A percentile compares a stretch with the other conserved stretches of the same genome.
Evolutionary conservation across 2,329 filamentous ascomycete species (phyloP).

Genomic region (Fusarium metavorans): DNA sequence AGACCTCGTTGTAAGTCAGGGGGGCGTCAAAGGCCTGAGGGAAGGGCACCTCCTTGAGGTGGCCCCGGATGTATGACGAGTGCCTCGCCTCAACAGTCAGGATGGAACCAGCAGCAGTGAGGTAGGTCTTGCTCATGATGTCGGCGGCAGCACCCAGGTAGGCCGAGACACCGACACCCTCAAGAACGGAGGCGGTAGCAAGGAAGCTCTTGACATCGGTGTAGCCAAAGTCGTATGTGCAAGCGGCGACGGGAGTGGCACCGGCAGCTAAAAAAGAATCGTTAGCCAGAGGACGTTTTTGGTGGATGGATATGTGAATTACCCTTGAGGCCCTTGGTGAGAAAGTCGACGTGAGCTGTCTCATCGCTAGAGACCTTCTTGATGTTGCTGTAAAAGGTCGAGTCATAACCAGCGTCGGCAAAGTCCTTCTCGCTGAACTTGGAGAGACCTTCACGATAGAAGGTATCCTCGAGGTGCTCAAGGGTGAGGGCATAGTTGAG

Average conservation of each 20-base stretch:
- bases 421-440: conserved; percentile 69
- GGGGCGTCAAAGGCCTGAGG: conserved; percentile 71
- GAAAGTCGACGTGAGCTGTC: conserved; percentile 34
- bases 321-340: conserved; percentile 37
- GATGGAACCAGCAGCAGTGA: conserved; percentile 72
- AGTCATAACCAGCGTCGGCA: conserved; percentile 61
- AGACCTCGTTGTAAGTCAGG: conserved; percentile 69
- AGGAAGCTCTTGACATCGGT: conserved; percentile 70
- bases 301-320: not conserved
- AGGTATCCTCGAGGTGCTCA: conserved; percentile 70
- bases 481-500: conserved; percentile 63
- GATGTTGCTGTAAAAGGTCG: conserved; percentile 68
- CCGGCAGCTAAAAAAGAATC: conserved; percentile 50
- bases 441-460: conserved; percentile 70
- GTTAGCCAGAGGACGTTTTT: not conserved
- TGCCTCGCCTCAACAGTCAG: conserved; percentile 73
- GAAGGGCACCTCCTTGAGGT: conserved; percentile 63
- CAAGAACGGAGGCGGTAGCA: conserved; percentile 71
- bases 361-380: conserved; percentile 67
- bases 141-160: conserved; percentile 72
- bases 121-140: conserved; percentile 69
- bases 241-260: conserved; percentile 63
- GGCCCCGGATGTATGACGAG: conserved; percentile 68
- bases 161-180: conserved; percentile 73
- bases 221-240: conserved; percentile 70